Conservation (phyloP, 768 basidiomycete species). For the Trametes sanguinea region DNA sequence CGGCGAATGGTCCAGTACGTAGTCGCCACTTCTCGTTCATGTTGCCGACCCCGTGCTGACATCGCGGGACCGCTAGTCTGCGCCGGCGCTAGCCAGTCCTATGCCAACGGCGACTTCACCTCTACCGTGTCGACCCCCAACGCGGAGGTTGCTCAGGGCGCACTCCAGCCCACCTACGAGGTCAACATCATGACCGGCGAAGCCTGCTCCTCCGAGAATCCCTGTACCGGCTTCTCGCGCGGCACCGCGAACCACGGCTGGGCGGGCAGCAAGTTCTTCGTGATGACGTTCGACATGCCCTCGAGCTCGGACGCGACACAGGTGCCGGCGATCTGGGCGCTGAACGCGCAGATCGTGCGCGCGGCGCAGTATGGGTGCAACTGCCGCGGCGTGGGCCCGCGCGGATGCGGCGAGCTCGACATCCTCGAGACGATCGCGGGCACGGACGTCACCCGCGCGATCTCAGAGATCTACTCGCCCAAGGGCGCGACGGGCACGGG, state of each 20-base stretch:
- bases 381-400: conserved; percentile 31
- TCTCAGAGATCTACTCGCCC: conserved; percentile 35
- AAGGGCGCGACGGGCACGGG: conserved; percentile 35
- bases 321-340: conserved; percentile 33
- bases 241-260: conserved; percentile 35
- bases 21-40: background rate
- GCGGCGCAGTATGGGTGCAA: conserved; percentile 36
- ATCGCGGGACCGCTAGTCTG: conserved; percentile 22
- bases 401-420: conserved; percentile 34
- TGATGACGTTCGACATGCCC: conserved; percentile 34
- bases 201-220: conserved; percentile 17
- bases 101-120: conserved; percentile 30
- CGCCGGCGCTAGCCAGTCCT: conserved; percentile 33
- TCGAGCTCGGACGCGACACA: conserved; percentile 21
- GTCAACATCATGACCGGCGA: conserved; percentile 33
- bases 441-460: conserved; percentile 24
- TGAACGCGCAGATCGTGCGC: conserved; percentile 34
- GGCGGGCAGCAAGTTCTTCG: conserved; percentile 30
- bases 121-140: conserved; percentile 29
- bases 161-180: conserved; percentile 12
- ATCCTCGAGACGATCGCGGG: conserved; percentile 31
- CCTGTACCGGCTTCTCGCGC: conserved; percentile 33
- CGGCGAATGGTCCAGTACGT: conserved; percentile 33
- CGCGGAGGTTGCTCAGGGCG: conserved; percentile 22
- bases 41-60: background rate